Conservation (phyloP, 2,329 filamentous ascomycete genomes). For the Aspergillus tubingensis region DNA sequence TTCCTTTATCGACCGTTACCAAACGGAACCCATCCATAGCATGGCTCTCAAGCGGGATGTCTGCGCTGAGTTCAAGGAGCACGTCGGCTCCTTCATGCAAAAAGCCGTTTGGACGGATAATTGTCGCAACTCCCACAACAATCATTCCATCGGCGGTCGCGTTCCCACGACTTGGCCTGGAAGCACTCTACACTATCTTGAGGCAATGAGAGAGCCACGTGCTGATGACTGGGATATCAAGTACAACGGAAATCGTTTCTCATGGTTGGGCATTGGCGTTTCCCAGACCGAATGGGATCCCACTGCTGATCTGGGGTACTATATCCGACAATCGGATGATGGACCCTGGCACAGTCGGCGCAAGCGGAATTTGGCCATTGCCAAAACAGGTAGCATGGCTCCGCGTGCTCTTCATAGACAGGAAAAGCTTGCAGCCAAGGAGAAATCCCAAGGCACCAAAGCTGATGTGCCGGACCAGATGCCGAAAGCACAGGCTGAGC, state of each 20-base stretch:
- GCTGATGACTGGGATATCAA: conserved; percentile 26
- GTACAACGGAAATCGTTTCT: conserved; percentile 21
- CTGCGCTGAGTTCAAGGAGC: conserved; percentile 35
- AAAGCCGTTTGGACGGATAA: conserved; percentile 37
- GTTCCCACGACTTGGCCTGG: conserved; percentile 27
- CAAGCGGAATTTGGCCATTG: conserved; percentile 7
- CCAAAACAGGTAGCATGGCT: not conserved
- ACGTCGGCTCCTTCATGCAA: conserved; percentile 36
- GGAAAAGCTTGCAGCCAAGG: not conserved
- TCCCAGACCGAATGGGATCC: conserved; percentile 19
- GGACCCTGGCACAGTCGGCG: conserved; percentile 12
- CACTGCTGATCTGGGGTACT: conserved; percentile 20
- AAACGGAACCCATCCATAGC: conserved; percentile 31
- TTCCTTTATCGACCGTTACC: conserved; percentile 39
- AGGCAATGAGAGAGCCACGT: conserved; percentile 20
- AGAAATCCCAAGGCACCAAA: not conserved
- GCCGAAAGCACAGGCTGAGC: too few relatives aligned
- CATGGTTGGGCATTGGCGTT: conserved; percentile 24
- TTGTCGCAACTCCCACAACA: conserved; percentile 39
- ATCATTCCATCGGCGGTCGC: conserved; percentile 29
- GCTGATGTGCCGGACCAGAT: too few relatives aligned
- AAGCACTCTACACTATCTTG: conserved; percentile 25
- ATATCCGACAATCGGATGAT: conserved; percentile 28
- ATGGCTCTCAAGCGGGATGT: conserved; percentile 40
- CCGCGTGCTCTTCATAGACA: not conserved